Evolutionary conservation across 352 stramenopile genomes (phyloP).

Genomic region (Aphanomyces euteiches): DNA sequence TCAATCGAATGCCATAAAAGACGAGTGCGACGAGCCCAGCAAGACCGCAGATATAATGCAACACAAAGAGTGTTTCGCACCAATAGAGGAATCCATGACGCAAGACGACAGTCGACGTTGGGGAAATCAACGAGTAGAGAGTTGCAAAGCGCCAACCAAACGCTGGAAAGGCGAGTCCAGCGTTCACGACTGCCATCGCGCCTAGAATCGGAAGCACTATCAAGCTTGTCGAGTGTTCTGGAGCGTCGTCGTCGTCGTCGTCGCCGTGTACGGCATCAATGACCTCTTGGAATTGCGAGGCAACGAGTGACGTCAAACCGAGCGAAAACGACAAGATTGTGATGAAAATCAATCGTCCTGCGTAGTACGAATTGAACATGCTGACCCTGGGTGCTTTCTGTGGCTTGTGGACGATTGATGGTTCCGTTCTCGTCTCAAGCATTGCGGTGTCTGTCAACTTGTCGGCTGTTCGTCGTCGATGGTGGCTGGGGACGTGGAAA

Average conservation of each 20-base stretch:
- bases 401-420: neutral
- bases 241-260: neutral
- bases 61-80: constrained; percentile 18
- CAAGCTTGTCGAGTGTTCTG: constrained; percentile 3
- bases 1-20: constrained; percentile 5
- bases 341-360: constrained; percentile 4
- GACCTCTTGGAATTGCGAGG: constrained; percentile 2
- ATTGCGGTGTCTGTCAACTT: neutral
- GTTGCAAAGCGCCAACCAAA: constrained; percentile 18
- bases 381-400: constrained; percentile 8
- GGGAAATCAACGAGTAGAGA: constrained; percentile 6
- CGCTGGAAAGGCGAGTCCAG: constrained; percentile 11
- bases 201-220: constrained; percentile 18
- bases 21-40: neutral
- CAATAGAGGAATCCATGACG: constrained; percentile 9
- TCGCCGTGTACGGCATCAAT: neutral
- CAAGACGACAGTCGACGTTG: constrained; percentile 12
- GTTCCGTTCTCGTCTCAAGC: neutral
- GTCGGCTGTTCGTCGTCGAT: neutral
- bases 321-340: constrained; percentile 8
- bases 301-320: constrained; percentile 1
- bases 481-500: neutral
- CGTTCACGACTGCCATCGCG: constrained; percentile 19
- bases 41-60: constrained; percentile 1
- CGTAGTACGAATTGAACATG: constrained; percentile 29